Evolutionary conservation across 305 asterid species (phyloP), one percentile per base, ranked within the genome.

Genomic region (Solanum hybrid): DNA sequence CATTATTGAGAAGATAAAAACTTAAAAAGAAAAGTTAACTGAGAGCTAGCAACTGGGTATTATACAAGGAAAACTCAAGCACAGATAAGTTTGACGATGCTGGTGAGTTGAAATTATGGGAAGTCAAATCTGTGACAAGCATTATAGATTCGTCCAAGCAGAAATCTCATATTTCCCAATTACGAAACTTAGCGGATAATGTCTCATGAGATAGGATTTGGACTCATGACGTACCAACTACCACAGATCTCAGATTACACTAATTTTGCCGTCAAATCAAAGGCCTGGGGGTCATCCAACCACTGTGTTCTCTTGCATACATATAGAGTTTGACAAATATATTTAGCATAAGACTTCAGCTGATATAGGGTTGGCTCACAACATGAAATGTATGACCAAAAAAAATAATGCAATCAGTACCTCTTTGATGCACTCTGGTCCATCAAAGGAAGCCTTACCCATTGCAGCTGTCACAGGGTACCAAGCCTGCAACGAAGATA

Each of bases 381-480:
- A 35, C 26, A 80, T 40, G 85, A 79, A 64, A 79, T 60, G 35
- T 79, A 56, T 38, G 86, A 15, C 60, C 76, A 90, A 69, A 42
- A 84, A 1, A 73, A 51, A 85, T 26, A 64, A 90, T 69, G 27
- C 27, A 45, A 82, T 69, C 45, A 88, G 17, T 95, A 97, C 99
- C 99, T 97, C 95, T 88, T 92, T 92, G 84, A 95, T 93, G 94
- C 99, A 97, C 89, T 97, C 99, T 36, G 96, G 97, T 86, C 98
- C 98, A 78, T 95, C 96, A 35, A 93, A 94, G 79, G 99, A 95
- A 92, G 95, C 92, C 93, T 97, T 95, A 76, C 99, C 99, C 93
- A 97, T 93, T 15, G 98, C 98, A 89, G 96, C 92, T 79, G 99
- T 95, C 91, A 97, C 98, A 15, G 99, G 98, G 92, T 95, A 94